phyloP scores from a whole-genome alignment of 495 filamentous ascomycete genomes.

The Hypoxylon fuscum region DNA sequence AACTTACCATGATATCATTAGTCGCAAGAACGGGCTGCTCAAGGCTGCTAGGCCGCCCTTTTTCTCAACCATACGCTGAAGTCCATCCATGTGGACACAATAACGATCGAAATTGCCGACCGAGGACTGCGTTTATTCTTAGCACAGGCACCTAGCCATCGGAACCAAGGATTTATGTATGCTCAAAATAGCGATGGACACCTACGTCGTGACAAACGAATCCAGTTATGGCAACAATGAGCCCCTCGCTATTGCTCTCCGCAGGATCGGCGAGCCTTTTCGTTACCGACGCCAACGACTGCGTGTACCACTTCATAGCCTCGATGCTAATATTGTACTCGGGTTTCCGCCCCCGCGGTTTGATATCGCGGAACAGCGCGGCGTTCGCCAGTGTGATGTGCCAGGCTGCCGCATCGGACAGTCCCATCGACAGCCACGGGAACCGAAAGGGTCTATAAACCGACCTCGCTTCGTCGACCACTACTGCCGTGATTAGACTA shows the following conservation, averaged over 20 bases:
- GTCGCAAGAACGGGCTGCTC: conserved; percentile 30
- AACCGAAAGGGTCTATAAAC: conserved; percentile 38
- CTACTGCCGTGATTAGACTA: conserved; percentile 30
- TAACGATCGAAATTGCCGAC: conserved; percentile 39
- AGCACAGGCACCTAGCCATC: conserved; percentile 1
- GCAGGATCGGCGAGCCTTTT: conserved; percentile 35
- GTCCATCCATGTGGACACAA: conserved; percentile 34
- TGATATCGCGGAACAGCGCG: conserved; percentile 10
- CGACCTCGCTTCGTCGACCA: conserved; percentile 29
- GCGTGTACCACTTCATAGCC: conserved; percentile 42
- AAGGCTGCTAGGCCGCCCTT: conserved; percentile 34
- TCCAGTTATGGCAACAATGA: conserved; percentile 39
- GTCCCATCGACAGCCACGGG: conserved; percentile 37
- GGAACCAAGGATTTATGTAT: neutral
- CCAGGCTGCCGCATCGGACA: conserved; percentile 38
- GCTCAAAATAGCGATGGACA: neutral
- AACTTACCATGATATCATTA: conserved; percentile 43
- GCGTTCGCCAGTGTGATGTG: conserved; percentile 41
- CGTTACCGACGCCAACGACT: conserved; percentile 32
- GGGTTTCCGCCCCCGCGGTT: conserved; percentile 1
- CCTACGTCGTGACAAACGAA: conserved; percentile 44
- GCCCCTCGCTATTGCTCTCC: conserved; percentile 25
- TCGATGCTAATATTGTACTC: conserved; percentile 26
- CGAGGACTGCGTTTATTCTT: conserved; percentile 21
- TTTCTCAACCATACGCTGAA: conserved; percentile 35